Conservation (phyloP, 208 protist genomes). For the Crithidia sp. region DNA sequence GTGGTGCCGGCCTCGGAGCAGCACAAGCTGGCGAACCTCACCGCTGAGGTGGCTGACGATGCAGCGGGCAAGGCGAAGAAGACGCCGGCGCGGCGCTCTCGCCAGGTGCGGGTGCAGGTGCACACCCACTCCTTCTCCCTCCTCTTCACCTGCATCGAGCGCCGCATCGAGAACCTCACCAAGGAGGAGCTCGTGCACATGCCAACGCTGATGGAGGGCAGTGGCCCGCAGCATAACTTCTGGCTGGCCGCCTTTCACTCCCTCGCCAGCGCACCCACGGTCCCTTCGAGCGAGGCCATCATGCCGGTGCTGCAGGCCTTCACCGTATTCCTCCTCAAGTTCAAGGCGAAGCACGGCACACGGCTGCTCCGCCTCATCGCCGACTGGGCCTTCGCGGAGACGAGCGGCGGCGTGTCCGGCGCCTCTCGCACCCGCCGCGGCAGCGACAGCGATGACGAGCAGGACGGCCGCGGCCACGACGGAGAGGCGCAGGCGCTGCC, state of each 20-base stretch:
- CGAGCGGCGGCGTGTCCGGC: conserved; percentile 23
- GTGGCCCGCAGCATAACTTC: conserved; percentile 68
- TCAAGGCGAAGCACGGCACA: conserved; percentile 83
- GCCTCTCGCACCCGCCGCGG: conserved; percentile 11
- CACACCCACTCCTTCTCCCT: conserved; percentile 75
- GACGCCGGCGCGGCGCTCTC: conserved; percentile 7
- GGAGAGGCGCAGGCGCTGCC: conserved; percentile 33
- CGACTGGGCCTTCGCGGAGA: conserved; percentile 82
- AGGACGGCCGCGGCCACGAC: conserved; percentile 31
- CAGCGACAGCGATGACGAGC: conserved; percentile 23
- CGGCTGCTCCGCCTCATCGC: conserved; percentile 65
- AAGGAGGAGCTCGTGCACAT: conserved; percentile 81
- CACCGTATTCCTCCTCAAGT: conserved; percentile 87
- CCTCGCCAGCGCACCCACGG: conserved; percentile 57
- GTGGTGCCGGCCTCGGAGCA: conserved; percentile 37
- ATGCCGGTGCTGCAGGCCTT: conserved; percentile 80
- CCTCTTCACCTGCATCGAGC: conserved; percentile 75
- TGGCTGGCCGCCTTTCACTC: conserved; percentile 82
- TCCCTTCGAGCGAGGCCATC: conserved; percentile 71
- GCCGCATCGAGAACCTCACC: conserved; percentile 64
- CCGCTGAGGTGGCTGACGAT: conserved; percentile 12
- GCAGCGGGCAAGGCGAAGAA: conserved; percentile 20
- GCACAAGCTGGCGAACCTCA: conserved; percentile 27
- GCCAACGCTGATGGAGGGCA: conserved; percentile 59
- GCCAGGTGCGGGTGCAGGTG: conserved; percentile 55